Evolutionary conservation across 495 filamentous ascomycete genomes (phyloP).

Genomic region (Penicilliopsis zonata): DNA sequence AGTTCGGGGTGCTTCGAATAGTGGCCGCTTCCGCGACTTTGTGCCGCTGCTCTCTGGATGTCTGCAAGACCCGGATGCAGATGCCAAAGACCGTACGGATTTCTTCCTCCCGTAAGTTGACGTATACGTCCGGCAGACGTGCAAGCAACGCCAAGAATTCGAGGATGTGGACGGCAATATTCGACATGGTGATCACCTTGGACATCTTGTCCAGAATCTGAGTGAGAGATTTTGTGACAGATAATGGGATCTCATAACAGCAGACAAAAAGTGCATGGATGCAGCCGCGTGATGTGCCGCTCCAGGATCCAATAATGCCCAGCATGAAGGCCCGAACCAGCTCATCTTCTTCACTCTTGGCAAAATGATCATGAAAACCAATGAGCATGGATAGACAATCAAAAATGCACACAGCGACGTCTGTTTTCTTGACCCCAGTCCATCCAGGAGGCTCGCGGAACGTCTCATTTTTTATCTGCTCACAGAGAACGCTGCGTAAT

Average conservation of each 20-base stretch:
- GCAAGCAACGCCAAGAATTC: constrained; percentile 85
- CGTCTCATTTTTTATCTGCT: constrained; percentile 61
- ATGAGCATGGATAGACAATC: constrained; percentile 73
- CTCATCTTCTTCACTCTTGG: constrained; percentile 77
- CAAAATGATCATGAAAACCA: constrained; percentile 76
- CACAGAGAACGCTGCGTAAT: constrained; percentile 65
- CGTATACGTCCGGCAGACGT: constrained; percentile 70
- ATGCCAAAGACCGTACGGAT: constrained; percentile 90
- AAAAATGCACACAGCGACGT: constrained; percentile 81
- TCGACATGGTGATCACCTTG: constrained; percentile 84
- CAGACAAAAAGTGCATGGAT: constrained; percentile 91
- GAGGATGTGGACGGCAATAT: constrained; percentile 84
- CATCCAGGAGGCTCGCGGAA: constrained; percentile 64
- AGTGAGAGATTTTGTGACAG: constrained; percentile 68
- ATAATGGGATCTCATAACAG: constrained; percentile 80
- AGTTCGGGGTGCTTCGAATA: constrained; percentile 13
- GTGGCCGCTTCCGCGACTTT: constrained; percentile 23
- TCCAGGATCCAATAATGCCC: constrained; percentile 68
- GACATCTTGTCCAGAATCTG: constrained; percentile 84
- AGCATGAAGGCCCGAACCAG: constrained; percentile 74
- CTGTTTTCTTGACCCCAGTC: constrained; percentile 71
- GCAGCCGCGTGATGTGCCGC: constrained; percentile 76
- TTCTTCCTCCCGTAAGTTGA: constrained; percentile 77
- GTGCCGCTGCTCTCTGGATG: constrained; percentile 45
- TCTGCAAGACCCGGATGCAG: constrained; percentile 83